Base-by-base conservation (phyloP, 371 early-diverging fungal species). In the Dinochytrium kinnereticum region DNA sequence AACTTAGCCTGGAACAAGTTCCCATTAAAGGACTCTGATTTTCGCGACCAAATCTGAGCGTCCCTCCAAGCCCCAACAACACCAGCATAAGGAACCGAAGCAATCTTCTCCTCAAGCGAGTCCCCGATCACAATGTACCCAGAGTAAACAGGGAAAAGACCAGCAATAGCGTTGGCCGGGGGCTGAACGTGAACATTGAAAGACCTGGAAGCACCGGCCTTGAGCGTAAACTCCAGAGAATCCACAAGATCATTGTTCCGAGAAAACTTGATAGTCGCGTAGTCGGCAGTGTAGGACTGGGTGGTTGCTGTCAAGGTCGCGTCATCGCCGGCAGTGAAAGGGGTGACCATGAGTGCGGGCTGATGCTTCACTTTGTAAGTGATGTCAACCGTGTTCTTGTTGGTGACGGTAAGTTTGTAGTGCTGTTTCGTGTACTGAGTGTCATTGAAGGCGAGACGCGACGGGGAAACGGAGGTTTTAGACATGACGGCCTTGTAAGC, bases 401-500 rank as follows among this genome's bases (percentile, higher is more conserved):
- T 92, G 44, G 73, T 84, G 64, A 64, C 37, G 44, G 38, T 49
- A 34, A 92, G 53, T 34, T 21, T 2, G 71, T 88, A 85, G 33
- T 77, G 74, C 51, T 82, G 77, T 68, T 84, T 75, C 59, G 82
- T 76, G 59, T 84, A 82, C 1, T 74, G 72, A 28, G 85, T 78
- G 76, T 91, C 90, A 70, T 90, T 89, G n/a, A 94, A 77, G 15
- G 34, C 64, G 33, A 64, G 26, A 33, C 30, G 57, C 17, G 89
- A 84, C 1, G 94, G 94, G 0, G 69, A 49, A 36, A 92, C 78
- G 1, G 76, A 26, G 0, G 86, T 84, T 33, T 84, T 82, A 3
- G 90, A 69, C 13, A 49, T 71, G 68, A 94, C 64, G 2, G 93
- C 89, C 49, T 84, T 76, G 71, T 84, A 83, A 28, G 87, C 80